Evolutionary conservation across 768 basidiomycete species (phyloP), one percentile per base, ranked within the genome.

Genomic region (Boletus insuetus): DNA sequence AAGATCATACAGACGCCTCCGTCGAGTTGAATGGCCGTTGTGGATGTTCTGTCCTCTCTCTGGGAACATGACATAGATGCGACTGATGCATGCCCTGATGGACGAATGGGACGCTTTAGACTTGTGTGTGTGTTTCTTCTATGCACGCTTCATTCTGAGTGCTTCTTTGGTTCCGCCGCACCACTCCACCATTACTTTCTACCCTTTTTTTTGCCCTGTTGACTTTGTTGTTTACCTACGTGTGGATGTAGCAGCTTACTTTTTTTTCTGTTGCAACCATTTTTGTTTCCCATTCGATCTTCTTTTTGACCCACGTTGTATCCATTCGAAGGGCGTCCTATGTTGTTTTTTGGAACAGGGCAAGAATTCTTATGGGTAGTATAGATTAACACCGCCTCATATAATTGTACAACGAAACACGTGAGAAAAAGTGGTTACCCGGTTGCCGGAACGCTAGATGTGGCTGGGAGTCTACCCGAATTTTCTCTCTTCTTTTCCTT

Each of bases 301-400:
- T 32, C 2, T 20, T 51, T 54, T 32, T 19, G 48, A 51, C 45
- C 37, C 51, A 50, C 51, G 20, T 55, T 67, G 59, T 57, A 55
- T 53, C 48, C 59, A 54, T 56, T 58, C 12, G 38, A 60, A 55
- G 40, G 46, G 40, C 47, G 53, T 51, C 41, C 57, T 32, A 8
- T 6, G 17, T 39, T 46, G 10, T 51, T 53, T 56, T 62, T 66
- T 63, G 58, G 62, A 53, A 56, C n/a, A 49, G 56, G 58, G 53
- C 58, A 60, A 19, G 42, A 49, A 46, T 58, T 55, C 61, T n/a
- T 57, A 56, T 58, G 61, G 64, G 62, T 58, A 62, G 63, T 49
- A 46, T 69, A 67, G 67, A 69, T 56, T 67, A 69, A 52, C 63
- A 57, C 55, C 52, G 38, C 51, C 54, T 67, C 55, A 50, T 64